Conservation (phyloP, 2,329 filamentous ascomycete genomes). For the Thermothelomyces thermophilus region DNA sequence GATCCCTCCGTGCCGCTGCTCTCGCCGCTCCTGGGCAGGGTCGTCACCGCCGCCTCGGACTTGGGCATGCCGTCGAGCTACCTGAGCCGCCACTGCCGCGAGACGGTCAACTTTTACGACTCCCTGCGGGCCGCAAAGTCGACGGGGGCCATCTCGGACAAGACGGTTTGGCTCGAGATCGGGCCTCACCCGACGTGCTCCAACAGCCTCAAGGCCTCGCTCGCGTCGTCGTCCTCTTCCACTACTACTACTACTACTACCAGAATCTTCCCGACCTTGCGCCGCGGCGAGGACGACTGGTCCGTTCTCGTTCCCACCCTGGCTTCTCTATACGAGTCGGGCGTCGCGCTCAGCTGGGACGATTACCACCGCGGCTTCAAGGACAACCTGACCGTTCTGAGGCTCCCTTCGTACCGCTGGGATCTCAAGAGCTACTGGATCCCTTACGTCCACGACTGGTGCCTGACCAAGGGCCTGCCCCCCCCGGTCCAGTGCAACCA, state of each 20-base stretch:
- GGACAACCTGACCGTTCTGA: constrained; percentile 44
- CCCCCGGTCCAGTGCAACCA: not conserved
- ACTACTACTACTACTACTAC: too few species aligned
- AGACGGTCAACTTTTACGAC: constrained; percentile 29
- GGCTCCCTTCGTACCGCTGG: constrained; percentile 55
- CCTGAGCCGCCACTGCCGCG: constrained; percentile 56
- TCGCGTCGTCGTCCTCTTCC: constrained; percentile 35
- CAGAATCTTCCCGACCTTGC: not conserved
- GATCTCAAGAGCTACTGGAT: constrained; percentile 53
- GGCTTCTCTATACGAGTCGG: not conserved
- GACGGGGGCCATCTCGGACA: not conserved
- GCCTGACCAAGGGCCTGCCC: not conserved
- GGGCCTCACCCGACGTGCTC: constrained; percentile 63
- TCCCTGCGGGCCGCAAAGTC: not conserved
- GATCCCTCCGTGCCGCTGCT: not conserved
- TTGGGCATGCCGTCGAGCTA: constrained; percentile 41
- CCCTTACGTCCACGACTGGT: constrained; percentile 49
- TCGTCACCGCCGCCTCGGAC: not conserved
- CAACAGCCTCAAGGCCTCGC: constrained; percentile 41
- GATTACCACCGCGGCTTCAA: constrained; percentile 53
- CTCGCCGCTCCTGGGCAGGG: not conserved
- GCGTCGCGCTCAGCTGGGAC: constrained; percentile 36
- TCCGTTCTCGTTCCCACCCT: not conserved
- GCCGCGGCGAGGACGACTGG: not conserved
- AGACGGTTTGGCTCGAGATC: constrained; percentile 28